Conservation (phyloP, 2,329 filamentous ascomycete genomes). For the Chlorencoelia australis region DNA sequence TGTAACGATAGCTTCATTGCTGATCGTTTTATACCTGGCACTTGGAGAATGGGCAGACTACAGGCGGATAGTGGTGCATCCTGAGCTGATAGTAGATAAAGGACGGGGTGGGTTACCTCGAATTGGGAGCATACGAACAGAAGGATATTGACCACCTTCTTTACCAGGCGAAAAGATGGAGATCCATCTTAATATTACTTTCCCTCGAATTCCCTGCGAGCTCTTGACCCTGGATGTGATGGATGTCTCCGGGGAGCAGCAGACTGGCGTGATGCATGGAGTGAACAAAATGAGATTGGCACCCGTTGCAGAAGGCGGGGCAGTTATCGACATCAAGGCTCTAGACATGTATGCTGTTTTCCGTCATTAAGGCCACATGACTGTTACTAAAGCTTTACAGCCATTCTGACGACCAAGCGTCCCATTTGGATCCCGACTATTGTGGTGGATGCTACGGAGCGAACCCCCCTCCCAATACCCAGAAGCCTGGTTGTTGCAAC, state of each 20-base stretch:
- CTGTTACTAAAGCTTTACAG: constrained; percentile 30
- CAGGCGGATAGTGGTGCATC: constrained; percentile 72
- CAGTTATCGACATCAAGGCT: constrained; percentile 59
- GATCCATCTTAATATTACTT: constrained; percentile 95
- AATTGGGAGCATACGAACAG: not conserved
- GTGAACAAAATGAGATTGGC: constrained; percentile 81
- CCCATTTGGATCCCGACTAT: constrained; percentile 82
- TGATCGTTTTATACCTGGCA: constrained; percentile 79
- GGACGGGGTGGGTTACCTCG: constrained; percentile 59
- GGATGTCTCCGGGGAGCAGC: constrained; percentile 96
- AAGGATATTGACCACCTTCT: constrained; percentile 4
- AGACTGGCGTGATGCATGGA: constrained; percentile 87
- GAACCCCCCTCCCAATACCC: constrained; percentile 55
- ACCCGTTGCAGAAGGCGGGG: constrained; percentile 62
- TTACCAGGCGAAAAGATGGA: constrained; percentile 90
- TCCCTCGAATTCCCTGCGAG: constrained; percentile 88
- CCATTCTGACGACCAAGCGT: constrained; percentile 58
- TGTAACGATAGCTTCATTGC: constrained; percentile 81
- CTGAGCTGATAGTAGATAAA: constrained; percentile 93
- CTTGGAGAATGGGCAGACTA: constrained; percentile 98
- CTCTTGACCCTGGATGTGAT: constrained; percentile 95
- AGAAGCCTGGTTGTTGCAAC: constrained; percentile 87
- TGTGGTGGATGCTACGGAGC: constrained; percentile 93
- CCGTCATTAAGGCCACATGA: constrained; percentile 9
- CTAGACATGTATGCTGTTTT: constrained; percentile 50